phyloP scores from a whole-genome alignment of 768 basidiomycete species.

The Hebeloma cylindrosporum region DNA sequence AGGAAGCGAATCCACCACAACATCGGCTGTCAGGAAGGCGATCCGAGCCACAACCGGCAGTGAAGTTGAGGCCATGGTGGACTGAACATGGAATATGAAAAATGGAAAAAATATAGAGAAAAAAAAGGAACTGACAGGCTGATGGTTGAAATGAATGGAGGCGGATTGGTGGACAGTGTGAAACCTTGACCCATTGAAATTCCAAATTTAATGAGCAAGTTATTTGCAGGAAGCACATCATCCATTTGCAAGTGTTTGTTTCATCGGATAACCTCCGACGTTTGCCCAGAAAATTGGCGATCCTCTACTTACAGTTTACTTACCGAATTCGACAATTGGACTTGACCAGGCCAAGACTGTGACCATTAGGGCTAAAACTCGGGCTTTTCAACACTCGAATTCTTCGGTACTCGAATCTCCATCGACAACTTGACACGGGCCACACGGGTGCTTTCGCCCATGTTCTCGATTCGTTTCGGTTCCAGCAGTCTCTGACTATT shows the following conservation, averaged over 20 bases:
- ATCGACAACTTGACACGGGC: too few relatives aligned
- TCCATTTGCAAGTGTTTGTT: slow-evolving; percentile 40
- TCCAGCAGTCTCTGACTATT: too few relatives aligned
- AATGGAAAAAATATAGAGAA: slow-evolving; percentile 3
- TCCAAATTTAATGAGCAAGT: slow-evolving; percentile 25
- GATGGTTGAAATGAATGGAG: slow-evolving; percentile 13
- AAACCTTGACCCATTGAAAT: slow-evolving; percentile 20
- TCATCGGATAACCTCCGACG: slow-evolving; percentile 19
- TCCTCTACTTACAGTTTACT: too few relatives aligned
- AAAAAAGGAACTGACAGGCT: slow-evolving; percentile 11
- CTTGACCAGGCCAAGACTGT: too few relatives aligned
- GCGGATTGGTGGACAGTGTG: slow-evolving; percentile 5
- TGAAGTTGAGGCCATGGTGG: slow-evolving; percentile 26
- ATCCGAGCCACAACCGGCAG: slow-evolving; percentile 58
- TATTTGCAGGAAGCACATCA: slow-evolving; percentile 41
- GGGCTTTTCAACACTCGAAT: too few relatives aligned
- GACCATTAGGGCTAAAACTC: too few relatives aligned
- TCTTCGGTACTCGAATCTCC: too few relatives aligned
- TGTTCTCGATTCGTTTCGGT: too few relatives aligned
- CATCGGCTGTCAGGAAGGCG: slow-evolving; percentile 69
- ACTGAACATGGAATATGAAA: slow-evolving; percentile 1
- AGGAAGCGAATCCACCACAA: slow-evolving; percentile 58
- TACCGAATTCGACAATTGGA: too few relatives aligned
- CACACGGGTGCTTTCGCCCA: too few relatives aligned
- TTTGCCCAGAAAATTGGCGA: too few relatives aligned